A percentile compares a stretch with the other conserved stretches of the same genome.
Conservation (phyloP, 768 basidiomycete species). For the Galerina sulciceps region DNA sequence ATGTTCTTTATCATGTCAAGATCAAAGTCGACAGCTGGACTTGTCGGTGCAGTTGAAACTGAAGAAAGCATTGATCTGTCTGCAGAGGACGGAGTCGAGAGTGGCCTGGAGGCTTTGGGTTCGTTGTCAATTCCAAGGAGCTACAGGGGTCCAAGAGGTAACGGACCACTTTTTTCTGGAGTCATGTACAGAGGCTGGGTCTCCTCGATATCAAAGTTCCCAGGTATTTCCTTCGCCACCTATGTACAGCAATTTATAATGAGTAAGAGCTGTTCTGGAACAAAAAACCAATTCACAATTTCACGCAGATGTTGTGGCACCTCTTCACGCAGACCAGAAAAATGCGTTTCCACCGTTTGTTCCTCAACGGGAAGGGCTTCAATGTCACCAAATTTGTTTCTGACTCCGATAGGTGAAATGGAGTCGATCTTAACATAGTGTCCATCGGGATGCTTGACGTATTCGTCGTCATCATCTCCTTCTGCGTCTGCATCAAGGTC, state of each 20-base stretch:
- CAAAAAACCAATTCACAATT: slow-evolving; percentile 43
- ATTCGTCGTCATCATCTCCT: slow-evolving; percentile 60
- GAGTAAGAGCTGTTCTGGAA: not conserved
- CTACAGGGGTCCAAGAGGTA: not conserved
- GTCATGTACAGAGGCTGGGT: slow-evolving; percentile 48
- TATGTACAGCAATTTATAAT: slow-evolving; percentile 2
- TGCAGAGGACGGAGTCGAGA: slow-evolving; percentile 10
- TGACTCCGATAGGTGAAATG: slow-evolving; percentile 57
- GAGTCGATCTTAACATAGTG: slow-evolving; percentile 30
- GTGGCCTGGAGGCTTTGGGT: not conserved
- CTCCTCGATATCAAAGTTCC: slow-evolving; percentile 41
- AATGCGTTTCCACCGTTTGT: slow-evolving; percentile 47
- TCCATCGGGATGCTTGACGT: slow-evolving; percentile 38
- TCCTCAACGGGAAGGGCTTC: slow-evolving; percentile 39
- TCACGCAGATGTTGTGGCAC: slow-evolving; percentile 60
- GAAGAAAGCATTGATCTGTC: slow-evolving; percentile 21
- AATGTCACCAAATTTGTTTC: slow-evolving; percentile 59
- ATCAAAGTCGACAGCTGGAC: slow-evolving; percentile 17
- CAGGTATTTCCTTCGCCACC: slow-evolving; percentile 18
- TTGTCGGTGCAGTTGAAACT: slow-evolving; percentile 31
- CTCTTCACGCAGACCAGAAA: slow-evolving; percentile 52
- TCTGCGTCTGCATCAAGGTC: slow-evolving; percentile 54
- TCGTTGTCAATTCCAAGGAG: not conserved
- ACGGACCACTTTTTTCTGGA: slow-evolving; percentile 9
- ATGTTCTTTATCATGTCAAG: slow-evolving; percentile 38